Evolutionary conservation across 352 stramenopile genomes (phyloP).

Genomic region (Nothophytophthora sp.): DNA sequence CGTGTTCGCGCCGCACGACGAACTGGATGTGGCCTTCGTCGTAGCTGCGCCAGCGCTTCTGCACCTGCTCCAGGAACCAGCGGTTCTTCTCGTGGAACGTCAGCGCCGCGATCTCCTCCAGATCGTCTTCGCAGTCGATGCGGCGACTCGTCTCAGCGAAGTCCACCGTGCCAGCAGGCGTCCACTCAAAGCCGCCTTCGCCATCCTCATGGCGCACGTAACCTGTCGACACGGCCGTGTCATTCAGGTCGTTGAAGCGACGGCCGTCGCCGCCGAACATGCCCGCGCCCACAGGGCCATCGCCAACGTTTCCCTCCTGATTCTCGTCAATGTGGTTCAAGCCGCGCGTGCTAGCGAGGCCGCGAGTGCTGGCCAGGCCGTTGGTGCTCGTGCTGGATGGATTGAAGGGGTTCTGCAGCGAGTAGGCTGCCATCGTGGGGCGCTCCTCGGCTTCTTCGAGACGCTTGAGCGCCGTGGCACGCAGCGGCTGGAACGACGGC

Average conservation of each 20-base stretch:
- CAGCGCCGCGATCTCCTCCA: conserved; percentile 84
- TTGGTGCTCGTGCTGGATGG: conserved; percentile 15
- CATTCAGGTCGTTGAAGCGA: conserved; percentile 54
- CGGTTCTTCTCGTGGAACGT: conserved; percentile 86
- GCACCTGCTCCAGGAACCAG: conserved; percentile 80
- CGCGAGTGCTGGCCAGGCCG: conserved; percentile 15
- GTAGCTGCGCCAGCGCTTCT: conserved; percentile 76
- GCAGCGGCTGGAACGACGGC: conserved; percentile 71
- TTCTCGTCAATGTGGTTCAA: conserved; percentile 54
- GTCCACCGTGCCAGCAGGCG: conserved; percentile 51
- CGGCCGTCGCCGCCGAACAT: conserved; percentile 21
- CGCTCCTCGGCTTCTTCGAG: conserved; percentile 82
- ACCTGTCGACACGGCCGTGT: conserved; percentile 73
- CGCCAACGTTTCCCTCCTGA: conserved; percentile 39
- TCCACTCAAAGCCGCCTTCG: conserved; percentile 66
- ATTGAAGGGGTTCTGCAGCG: conserved; percentile 68
- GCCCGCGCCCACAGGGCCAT: conserved; percentile 7
- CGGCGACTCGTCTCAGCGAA: conserved; percentile 44
- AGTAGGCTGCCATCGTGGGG: conserved; percentile 68
- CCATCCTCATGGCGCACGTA: conserved; percentile 78
- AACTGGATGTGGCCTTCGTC: conserved; percentile 88
- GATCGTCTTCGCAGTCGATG: conserved; percentile 76
- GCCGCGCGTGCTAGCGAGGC: conserved; percentile 23
- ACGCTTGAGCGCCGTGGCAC: conserved; percentile 72
- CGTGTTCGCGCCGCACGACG: conserved; percentile 69